Conservation (phyloP, 345 rosid genomes). For the Geranium brycei region DNA sequence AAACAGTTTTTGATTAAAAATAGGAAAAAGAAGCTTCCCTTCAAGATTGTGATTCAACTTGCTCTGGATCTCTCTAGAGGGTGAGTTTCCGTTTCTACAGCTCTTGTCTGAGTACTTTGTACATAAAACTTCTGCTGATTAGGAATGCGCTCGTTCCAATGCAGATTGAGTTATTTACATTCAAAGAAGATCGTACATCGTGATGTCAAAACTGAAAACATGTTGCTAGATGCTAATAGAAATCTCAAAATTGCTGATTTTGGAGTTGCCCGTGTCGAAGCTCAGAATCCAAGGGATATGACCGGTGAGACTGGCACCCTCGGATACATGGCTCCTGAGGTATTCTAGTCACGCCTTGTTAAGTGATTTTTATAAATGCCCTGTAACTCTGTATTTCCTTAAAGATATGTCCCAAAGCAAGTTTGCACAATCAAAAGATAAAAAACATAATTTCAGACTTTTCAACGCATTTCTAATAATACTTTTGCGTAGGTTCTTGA, state of each 20-base stretch:
- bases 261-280: constrained; percentile 97
- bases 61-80: constrained; percentile 89
- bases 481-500: constrained; percentile 50
- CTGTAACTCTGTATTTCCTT: background rate
- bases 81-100: constrained; percentile 21
- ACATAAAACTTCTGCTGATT: background rate
- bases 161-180: constrained; percentile 85
- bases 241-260: constrained; percentile 86
- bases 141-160: constrained; percentile 1
- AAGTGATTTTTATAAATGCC: background rate
- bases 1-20: constrained; percentile 67
- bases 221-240: constrained; percentile 55
- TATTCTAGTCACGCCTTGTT: constrained; percentile 12
- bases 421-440: background rate
- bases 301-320: constrained; percentile 96
- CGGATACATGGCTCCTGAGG: constrained; percentile 99
- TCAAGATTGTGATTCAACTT: constrained; percentile 59
- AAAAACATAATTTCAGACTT: no score
- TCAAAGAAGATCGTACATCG: constrained; percentile 86
- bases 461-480: background rate
- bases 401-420: background rate
- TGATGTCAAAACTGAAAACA: constrained; percentile 88
- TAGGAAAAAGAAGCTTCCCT: constrained; percentile 61
- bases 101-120: background rate
- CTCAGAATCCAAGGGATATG: constrained; percentile 87